These are phyloP conservation scores for Metschnikowia matae DNA, from an alignment of 805 yeast genomes.

Conservation along the genomic window DNA sequence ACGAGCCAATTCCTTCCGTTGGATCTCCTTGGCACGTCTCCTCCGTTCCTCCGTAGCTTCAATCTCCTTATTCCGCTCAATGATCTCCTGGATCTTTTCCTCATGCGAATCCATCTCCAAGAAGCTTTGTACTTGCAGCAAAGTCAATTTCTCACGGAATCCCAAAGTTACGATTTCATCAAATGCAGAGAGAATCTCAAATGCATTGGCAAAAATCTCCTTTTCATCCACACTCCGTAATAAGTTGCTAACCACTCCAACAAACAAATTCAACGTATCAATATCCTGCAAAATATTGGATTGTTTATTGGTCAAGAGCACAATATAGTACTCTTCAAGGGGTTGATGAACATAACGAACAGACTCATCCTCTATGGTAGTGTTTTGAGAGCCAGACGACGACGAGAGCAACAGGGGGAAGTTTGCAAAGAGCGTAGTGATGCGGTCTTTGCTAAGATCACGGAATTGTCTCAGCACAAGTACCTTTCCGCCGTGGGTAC, in stretches of 20 bases:
- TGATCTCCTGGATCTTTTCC: constrained; percentile 96
- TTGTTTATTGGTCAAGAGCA: constrained; percentile 83
- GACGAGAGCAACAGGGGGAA: constrained; percentile 78
- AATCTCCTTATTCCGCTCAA: constrained; percentile 91
- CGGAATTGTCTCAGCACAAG: constrained; percentile 88
- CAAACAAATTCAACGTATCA: constrained; percentile 81
- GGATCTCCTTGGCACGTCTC: constrained; percentile 88
- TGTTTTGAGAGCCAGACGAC: constrained; percentile 72
- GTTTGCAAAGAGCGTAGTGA: constrained; percentile 77
- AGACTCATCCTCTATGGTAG: constrained; percentile 87
- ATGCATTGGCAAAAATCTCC: constrained; percentile 79
- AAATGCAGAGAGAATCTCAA: constrained; percentile 85
- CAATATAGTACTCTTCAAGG: constrained; percentile 87
- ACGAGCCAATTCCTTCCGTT: constrained; percentile 68
- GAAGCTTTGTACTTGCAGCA: constrained; percentile 80
- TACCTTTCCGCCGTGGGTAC: constrained; percentile 91
- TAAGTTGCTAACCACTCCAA: constrained; percentile 73
- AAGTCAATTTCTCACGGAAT: constrained; percentile 78
- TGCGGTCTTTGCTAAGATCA: constrained; percentile 78
- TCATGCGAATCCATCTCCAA: constrained; percentile 98
- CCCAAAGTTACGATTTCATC: constrained; percentile 92
- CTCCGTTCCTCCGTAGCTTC: constrained; percentile 97
- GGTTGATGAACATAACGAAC: constrained; percentile 96
- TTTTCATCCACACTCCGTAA: constrained; percentile 72
- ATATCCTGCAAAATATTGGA: constrained; percentile 93